phyloP scores from a whole-genome alignment of 2,329 filamentous ascomycete species.

The Curvularia hawaiiensis region DNA sequence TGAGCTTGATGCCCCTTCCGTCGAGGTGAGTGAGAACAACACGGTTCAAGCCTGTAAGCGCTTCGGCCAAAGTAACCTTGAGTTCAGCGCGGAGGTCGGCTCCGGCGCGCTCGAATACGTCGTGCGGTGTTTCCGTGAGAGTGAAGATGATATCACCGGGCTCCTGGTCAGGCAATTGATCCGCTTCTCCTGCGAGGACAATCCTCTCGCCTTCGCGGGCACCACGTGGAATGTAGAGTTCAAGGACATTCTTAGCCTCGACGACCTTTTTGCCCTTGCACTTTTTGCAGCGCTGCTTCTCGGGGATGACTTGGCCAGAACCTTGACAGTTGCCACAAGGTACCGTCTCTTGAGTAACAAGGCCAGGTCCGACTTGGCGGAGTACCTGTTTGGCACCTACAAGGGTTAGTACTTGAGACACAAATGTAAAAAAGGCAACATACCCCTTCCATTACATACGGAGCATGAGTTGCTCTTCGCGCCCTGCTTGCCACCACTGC shows the following conservation, averaged over 20 bases:
- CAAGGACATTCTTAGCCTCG: conserved; percentile 89
- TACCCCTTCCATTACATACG: conserved; percentile 79
- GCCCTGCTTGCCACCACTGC: conserved; percentile 88
- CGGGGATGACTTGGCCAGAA: conserved; percentile 84
- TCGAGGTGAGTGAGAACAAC: conserved; percentile 93
- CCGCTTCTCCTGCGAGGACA: conserved; percentile 88
- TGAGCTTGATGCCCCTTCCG: conserved; percentile 83
- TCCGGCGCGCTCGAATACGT: conserved; percentile 80
- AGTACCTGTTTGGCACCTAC: conserved; percentile 73
- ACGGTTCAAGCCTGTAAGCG: conserved; percentile 85
- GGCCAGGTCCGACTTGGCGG: conserved; percentile 81
- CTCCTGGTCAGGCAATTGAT: conserved; percentile 85
- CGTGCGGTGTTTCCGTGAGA: conserved; percentile 80
- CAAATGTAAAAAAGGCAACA: conserved; percentile 10
- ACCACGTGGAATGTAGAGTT: conserved; percentile 93
- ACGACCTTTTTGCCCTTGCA: conserved; percentile 92
- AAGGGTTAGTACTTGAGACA: conserved; percentile 16
- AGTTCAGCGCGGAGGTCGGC: conserved; percentile 83
- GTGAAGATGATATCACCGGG: conserved; percentile 95
- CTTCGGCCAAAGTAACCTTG: conserved; percentile 80
- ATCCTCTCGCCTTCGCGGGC: conserved; percentile 83
- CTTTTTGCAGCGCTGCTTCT: conserved; percentile 98
- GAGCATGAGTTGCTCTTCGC: conserved; percentile 83
- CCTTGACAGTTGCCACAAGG: conserved; percentile 84
- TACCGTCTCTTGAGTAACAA: conserved; percentile 80